A percentile compares a stretch with the other conserved stretches of the same genome.
Conservation (phyloP, 2,329 filamentous ascomycete genomes). For the Phyllosticta ampelicida region DNA sequence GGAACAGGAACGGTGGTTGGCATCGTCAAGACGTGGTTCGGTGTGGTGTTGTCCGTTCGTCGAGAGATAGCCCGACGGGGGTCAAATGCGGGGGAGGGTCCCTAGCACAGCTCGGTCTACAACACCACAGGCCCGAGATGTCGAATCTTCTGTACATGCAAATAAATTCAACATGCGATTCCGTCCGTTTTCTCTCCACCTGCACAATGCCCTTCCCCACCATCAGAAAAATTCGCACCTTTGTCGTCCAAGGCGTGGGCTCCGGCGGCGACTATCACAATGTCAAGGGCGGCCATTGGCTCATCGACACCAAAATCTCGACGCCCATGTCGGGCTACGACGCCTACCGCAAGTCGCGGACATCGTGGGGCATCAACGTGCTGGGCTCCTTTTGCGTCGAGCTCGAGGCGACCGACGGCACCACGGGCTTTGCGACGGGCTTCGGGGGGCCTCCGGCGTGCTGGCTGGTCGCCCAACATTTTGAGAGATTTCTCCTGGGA, state of each 20-base stretch:
- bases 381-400: constrained; percentile 86
- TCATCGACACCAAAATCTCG: constrained; percentile 84
- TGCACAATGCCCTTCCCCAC: constrained; percentile 48
- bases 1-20: not conserved
- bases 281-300: constrained; percentile 63
- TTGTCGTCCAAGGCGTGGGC: constrained; percentile 54
- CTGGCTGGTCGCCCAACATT: constrained; percentile 89
- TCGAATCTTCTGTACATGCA: not conserved
- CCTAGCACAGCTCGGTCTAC: not conserved
- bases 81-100: not conserved
- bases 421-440: constrained; percentile 86
- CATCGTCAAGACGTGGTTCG: not conserved
- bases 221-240: constrained; percentile 66
- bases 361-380: constrained; percentile 93
- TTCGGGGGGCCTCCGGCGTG: constrained; percentile 90
- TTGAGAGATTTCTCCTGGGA: constrained; percentile 81
- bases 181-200: constrained; percentile 3
- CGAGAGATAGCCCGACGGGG: not conserved
- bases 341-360: constrained; percentile 75
- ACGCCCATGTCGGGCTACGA: constrained; percentile 88
- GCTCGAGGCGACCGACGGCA: constrained; percentile 79
- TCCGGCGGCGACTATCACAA: constrained; percentile 83
- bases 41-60: not conserved
- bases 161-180: not conserved
- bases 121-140: not conserved